Percentiles rank a stretch among this genome's conserved stretches.
These are phyloP conservation scores for Xylaria sp. DNA, from an alignment of 2,329 filamentous ascomycete species.

Conservation along the genomic window DNA sequence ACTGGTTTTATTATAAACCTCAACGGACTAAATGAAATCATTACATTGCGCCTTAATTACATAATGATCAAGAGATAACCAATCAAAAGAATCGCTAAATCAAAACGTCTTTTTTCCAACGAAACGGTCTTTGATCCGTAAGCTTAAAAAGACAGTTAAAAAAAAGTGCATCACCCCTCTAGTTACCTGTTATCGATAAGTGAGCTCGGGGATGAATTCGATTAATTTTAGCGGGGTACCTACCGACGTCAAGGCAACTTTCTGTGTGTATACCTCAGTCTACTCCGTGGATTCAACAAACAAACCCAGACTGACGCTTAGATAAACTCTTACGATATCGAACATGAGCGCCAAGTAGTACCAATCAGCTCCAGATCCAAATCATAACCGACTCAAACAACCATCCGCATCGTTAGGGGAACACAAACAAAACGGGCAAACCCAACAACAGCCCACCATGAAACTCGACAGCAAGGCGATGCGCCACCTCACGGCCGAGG, in stretches of 20 bases:
- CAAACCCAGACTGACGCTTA: background rate
- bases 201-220: background rate
- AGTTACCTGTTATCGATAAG: slow-evolving; percentile 33
- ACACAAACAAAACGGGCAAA: background rate
- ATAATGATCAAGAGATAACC: no score
- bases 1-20: no score
- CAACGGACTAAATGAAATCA: no score
- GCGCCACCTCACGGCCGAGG: slow-evolving; percentile 89
- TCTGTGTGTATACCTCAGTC: background rate
- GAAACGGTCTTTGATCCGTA: no score
- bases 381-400: background rate
- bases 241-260: slow-evolving; percentile 17
- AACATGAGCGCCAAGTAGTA: background rate
- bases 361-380: background rate
- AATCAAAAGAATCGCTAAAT: no score
- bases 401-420: background rate
- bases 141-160: no score
- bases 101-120: no score
- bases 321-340: background rate
- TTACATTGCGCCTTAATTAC: no score
- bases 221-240: slow-evolving; percentile 37
- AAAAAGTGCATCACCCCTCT: slow-evolving; percentile 6
- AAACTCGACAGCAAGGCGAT: slow-evolving; percentile 94
- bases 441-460: slow-evolving; percentile 64
- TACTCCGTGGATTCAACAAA: background rate